These are phyloP conservation scores for Puccinia polysora DNA, from an alignment of 1,284 basidiomycete species.

Conservation along the genomic window DNA sequence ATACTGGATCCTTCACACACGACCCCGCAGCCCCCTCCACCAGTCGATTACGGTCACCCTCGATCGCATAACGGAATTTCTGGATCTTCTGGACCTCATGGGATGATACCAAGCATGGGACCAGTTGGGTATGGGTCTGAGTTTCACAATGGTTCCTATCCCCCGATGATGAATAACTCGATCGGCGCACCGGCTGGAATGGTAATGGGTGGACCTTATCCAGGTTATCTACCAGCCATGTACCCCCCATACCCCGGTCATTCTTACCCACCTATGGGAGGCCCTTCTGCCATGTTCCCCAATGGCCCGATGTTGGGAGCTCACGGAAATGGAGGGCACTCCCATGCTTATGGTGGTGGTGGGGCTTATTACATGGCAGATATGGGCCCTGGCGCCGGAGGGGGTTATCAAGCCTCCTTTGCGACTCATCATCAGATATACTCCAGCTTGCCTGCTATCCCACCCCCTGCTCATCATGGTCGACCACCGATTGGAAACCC, in stretches of 20 bases:
- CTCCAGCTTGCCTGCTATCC: constrained; percentile 20
- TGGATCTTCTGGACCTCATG: constrained; percentile 11
- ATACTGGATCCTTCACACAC: constrained; percentile 85
- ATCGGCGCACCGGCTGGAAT: constrained; percentile 12
- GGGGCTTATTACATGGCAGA: constrained; percentile 33
- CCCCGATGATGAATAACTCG: constrained; percentile 29
- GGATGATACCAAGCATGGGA: constrained; percentile 33
- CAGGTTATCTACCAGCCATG: constrained; percentile 19
- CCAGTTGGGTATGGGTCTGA: background rate
- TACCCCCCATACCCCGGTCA: constrained; percentile 23
- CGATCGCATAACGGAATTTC: constrained; percentile 15
- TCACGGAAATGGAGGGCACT: background rate
- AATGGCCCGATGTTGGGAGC: constrained; percentile 20
- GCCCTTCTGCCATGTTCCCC: constrained; percentile 19
- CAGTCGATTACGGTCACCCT: constrained; percentile 16
- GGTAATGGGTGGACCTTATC: constrained; percentile 32
- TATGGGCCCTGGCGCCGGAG: constrained; percentile 10
- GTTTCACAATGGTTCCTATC: constrained; percentile 22
- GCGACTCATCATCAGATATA: constrained; percentile 31
- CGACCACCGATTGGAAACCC: constrained; percentile 7
- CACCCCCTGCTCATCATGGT: constrained; percentile 10
- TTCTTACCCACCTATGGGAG: constrained; percentile 15
- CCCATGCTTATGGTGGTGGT: background rate
- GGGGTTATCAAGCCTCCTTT: constrained; percentile 20
- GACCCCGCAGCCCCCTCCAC: constrained; percentile 56